phyloP scores from a whole-genome alignment of 495 filamentous ascomycete species.

The Bacidia rubella region DNA sequence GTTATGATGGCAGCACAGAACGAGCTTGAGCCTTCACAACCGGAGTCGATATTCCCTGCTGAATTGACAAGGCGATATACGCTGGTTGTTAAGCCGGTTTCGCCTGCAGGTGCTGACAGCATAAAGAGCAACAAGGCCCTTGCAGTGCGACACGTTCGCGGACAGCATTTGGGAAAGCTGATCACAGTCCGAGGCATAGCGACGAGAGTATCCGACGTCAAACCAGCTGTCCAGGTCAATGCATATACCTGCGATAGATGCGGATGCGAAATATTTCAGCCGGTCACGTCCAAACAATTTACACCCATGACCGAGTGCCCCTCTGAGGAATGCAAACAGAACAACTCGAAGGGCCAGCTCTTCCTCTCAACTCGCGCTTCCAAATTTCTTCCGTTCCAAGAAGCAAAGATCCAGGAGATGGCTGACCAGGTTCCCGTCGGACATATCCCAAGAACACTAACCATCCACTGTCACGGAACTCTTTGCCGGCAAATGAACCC shows the following conservation, averaged over 20 bases:
- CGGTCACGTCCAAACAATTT: conserved; percentile 81
- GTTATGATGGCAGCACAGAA: conserved; percentile 54
- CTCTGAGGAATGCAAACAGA: conserved; percentile 74
- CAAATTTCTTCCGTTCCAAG: conserved; percentile 95
- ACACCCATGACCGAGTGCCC: conserved; percentile 72
- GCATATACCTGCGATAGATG: conserved; percentile 96
- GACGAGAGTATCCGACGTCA: conserved; percentile 92
- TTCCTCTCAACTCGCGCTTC: conserved; percentile 88
- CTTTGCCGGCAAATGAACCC: conserved; percentile 78
- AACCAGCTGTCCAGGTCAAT: conserved; percentile 91
- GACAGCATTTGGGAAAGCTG: conserved; percentile 80
- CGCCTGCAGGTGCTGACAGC: conserved; percentile 51
- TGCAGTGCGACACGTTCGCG: conserved; percentile 81
- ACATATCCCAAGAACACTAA: conserved; percentile 84
- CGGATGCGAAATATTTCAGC: conserved; percentile 95
- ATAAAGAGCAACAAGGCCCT: conserved; percentile 59
- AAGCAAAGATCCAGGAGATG: conserved; percentile 97
- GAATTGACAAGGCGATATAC: conserved; percentile 89
- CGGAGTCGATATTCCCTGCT: conserved; percentile 61
- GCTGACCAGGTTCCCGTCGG: conserved; percentile 96
- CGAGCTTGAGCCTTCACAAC: conserved; percentile 42
- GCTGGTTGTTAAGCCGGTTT: conserved; percentile 85
- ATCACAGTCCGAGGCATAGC: conserved; percentile 93
- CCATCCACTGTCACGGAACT: conserved; percentile 76
- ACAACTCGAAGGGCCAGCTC: conserved; percentile 85